These are phyloP conservation scores for Metschnikowia gruessii DNA, from an alignment of 805 yeast species.

Conservation along the genomic window DNA sequence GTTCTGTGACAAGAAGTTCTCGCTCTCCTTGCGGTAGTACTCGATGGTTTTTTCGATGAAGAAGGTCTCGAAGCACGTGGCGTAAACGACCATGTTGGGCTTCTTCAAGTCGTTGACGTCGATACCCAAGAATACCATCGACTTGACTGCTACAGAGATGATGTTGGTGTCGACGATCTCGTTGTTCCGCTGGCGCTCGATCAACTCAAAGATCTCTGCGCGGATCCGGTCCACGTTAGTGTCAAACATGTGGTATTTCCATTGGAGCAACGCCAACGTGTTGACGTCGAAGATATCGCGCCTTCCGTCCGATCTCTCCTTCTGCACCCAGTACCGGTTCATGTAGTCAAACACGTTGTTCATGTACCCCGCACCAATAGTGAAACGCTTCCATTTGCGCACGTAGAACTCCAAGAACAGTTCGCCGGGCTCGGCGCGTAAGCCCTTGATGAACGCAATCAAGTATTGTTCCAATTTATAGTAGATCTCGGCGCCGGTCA, in stretches of 20 bases:
- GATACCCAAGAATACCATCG: conserved; percentile 86
- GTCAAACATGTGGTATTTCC: conserved; percentile 83
- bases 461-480: conserved; percentile 66
- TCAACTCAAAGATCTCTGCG: conserved; percentile 68
- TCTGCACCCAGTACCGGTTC: conserved; percentile 96
- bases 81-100: conserved; percentile 77
- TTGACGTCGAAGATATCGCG: conserved; percentile 88
- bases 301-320: conserved; percentile 91
- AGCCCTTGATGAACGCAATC: conserved; percentile 50
- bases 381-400: conserved; percentile 81
- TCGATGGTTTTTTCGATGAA: conserved; percentile 68
- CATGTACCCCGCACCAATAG: conserved; percentile 87
- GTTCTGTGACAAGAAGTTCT: conserved; percentile 61
- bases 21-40: conserved; percentile 68
- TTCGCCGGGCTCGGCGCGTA: conserved; percentile 43
- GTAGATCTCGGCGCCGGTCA: conserved; percentile 91
- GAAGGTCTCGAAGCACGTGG: conserved; percentile 70
- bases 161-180: conserved; percentile 64
- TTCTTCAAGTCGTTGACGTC: conserved; percentile 88
- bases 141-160: conserved; percentile 72
- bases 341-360: conserved; percentile 93
- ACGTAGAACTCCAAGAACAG: conserved; percentile 31
- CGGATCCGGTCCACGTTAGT: conserved; percentile 60
- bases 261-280: conserved; percentile 79
- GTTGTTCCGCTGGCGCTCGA: conserved; percentile 76